These are phyloP conservation scores for Fusarium nygamai DNA, from an alignment of 2,329 filamentous ascomycete genomes.

Conservation along the genomic window DNA sequence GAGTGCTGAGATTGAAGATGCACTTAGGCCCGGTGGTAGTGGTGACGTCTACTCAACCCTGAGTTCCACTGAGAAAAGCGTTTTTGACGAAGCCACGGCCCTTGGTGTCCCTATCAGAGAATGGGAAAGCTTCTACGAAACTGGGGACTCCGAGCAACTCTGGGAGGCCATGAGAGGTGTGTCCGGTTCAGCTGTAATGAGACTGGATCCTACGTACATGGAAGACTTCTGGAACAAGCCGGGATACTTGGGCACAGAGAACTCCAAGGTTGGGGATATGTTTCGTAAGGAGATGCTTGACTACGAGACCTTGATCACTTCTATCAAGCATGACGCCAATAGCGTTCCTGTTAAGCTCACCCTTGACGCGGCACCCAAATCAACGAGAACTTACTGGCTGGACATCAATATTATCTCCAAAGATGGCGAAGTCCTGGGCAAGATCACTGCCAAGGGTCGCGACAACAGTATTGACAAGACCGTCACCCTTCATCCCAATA, in stretches of 20 bases:
- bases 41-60: fast-evolving
- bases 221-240: neutral
- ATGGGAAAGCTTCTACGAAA: fast-evolving
- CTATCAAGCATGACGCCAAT: fast-evolving
- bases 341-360: fast-evolving
- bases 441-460: fast-evolving
- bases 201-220: fast-evolving
- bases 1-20: neutral
- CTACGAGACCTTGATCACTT: fast-evolving
- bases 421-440: fast-evolving
- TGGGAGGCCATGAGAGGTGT: neutral
- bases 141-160: neutral
- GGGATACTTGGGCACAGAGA: fast-evolving
- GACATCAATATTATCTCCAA: fast-evolving
- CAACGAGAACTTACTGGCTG: neutral
- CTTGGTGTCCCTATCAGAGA: neutral
- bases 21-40: neutral
- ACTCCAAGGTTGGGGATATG: fast-evolving
- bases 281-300: neutral
- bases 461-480: fast-evolving
- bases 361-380: fast-evolving
- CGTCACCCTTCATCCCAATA: fast-evolving
- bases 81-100: neutral
- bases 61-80: fast-evolving
- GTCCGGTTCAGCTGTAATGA: fast-evolving